Evolutionary conservation across 306 rosid genomes (phyloP).

Genomic region (Arachis stenosperma): DNA sequence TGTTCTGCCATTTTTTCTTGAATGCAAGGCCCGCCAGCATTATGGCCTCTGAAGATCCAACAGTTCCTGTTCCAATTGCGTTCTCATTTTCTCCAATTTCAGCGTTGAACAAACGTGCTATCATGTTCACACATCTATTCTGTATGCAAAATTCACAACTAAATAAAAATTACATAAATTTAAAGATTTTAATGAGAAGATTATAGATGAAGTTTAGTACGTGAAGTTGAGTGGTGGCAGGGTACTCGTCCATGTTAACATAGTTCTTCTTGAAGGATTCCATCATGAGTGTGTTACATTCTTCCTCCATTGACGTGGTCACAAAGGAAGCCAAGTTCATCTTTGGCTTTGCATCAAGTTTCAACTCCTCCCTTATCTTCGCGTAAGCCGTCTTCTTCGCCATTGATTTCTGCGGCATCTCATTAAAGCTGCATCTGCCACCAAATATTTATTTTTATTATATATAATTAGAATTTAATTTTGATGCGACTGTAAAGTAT

Average conservation of each 20-base stretch:
- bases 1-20: constrained; percentile 81
- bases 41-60: constrained; percentile 88
- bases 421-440: constrained; percentile 14
- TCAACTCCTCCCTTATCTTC: constrained; percentile 66
- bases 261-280: constrained; percentile 81
- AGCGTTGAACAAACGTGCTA: constrained; percentile 67
- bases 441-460: neutral
- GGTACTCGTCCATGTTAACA: constrained; percentile 79
- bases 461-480: no score
- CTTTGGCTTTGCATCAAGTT: constrained; percentile 66
- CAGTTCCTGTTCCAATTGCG: constrained; percentile 68
- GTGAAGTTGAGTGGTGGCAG: constrained; percentile 78
- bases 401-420: constrained; percentile 57
- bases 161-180: neutral
- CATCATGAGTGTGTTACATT: constrained; percentile 72
- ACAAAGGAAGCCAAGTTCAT: constrained; percentile 82
- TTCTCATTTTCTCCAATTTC: constrained; percentile 58
- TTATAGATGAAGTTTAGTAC: constrained; percentile 23
- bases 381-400: constrained; percentile 64
- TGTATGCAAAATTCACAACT: constrained; percentile 23
- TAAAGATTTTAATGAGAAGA: no score
- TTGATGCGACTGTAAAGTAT: no score
- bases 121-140: constrained; percentile 83
- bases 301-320: constrained; percentile 86
- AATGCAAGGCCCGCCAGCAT: constrained; percentile 89